phyloP scores from a whole-genome alignment of 1,139 yeast genomes.

The Zygosaccharomyces pseudobailii region DNA sequence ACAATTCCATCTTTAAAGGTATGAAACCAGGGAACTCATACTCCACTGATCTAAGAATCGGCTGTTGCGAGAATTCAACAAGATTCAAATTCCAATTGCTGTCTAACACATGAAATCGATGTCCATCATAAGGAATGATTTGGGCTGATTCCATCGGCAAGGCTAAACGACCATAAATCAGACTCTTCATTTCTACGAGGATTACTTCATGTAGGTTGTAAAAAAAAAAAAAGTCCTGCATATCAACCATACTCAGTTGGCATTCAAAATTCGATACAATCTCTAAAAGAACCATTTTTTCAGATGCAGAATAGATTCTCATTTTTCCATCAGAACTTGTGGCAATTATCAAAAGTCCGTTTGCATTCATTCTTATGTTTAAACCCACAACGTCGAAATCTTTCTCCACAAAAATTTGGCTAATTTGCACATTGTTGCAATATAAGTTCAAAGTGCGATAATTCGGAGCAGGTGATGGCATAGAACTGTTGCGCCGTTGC shows the following conservation, averaged over 20 bases:
- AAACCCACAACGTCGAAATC: constrained; percentile 4
- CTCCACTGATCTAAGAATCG: not conserved
- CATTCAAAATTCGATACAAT: not conserved
- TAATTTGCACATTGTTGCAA: not conserved
- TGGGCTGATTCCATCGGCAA: constrained; percentile 5
- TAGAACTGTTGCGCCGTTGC: not conserved
- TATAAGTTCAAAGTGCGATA: constrained; percentile 1
- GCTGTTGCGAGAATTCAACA: not conserved
- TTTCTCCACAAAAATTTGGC: not conserved
- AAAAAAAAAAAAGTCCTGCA: constrained; percentile 1
- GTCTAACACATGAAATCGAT: constrained; percentile 3
- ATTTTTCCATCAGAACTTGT: constrained; percentile 8
- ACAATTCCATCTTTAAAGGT: constrained; percentile 5
- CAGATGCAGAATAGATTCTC: not conserved
- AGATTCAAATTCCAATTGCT: not conserved
- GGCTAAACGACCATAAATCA: constrained; percentile 2
- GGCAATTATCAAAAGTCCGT: not conserved
- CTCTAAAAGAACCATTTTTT: constrained; percentile 3
- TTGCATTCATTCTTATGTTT: not conserved
- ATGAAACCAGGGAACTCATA: constrained; percentile 5
- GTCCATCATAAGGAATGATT: not conserved
- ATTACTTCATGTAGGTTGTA: constrained; percentile 6
- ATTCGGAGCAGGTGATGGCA: constrained; percentile 1
- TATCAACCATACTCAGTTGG: constrained; percentile 2
- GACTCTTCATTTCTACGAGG: not conserved